Percentiles rank a stretch among this genome's conserved stretches.
Conservation (phyloP, 495 filamentous ascomycete species). For the Beverwykella pulmonaria region DNA sequence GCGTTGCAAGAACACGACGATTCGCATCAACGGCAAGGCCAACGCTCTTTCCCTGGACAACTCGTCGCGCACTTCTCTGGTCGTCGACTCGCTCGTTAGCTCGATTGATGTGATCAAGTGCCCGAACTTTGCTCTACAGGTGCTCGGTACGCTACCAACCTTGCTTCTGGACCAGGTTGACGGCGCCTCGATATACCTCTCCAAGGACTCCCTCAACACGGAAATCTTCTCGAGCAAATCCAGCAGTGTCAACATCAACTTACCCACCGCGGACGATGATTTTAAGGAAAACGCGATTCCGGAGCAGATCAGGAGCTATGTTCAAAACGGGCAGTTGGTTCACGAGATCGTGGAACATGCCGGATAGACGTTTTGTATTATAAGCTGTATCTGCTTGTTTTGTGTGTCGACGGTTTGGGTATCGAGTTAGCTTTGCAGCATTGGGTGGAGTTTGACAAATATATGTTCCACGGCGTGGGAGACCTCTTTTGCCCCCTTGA, state of each 20-base stretch:
- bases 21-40: constrained; percentile 87
- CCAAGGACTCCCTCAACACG: constrained; percentile 71
- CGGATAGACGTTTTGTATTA: constrained; percentile 46
- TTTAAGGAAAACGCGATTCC: constrained; percentile 84
- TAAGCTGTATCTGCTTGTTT: no score
- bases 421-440: constrained; percentile 11
- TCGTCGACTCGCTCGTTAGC: constrained; percentile 87
- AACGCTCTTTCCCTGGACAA: constrained; percentile 95
- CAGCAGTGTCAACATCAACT: constrained; percentile 78
- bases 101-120: constrained; percentile 93
- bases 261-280: constrained; percentile 78
- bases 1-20: constrained; percentile 84
- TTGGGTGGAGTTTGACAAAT: constrained; percentile 22
- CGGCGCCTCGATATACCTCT: constrained; percentile 81
- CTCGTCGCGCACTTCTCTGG: constrained; percentile 76
- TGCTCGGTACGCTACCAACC: constrained; percentile 80
- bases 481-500: neutral
- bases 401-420: neutral
- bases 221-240: constrained; percentile 90
- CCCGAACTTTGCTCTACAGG: constrained; percentile 87
- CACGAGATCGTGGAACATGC: constrained; percentile 90
- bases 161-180: constrained; percentile 92
- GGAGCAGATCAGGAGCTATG: constrained; percentile 82
- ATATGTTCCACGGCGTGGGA: neutral
- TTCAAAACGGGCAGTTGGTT: constrained; percentile 72